These are phyloP conservation scores for Populus ilicifolia DNA, from an alignment of 345 rosid species.

Conservation along the genomic window DNA sequence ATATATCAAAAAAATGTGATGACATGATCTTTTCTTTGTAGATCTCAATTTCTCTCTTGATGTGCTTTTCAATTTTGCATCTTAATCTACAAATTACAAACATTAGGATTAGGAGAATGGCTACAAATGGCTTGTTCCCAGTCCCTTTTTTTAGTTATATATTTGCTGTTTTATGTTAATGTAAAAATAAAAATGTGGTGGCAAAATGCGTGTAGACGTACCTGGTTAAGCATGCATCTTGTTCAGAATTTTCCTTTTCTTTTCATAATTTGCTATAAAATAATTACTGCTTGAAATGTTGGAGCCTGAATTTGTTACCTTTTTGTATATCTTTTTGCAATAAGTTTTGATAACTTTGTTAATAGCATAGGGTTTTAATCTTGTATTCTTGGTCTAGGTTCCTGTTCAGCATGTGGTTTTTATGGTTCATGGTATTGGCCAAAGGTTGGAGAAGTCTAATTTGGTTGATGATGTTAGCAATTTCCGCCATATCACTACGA, in stretches of 20 bases:
- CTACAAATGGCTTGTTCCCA: neutral
- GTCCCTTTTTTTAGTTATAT: neutral
- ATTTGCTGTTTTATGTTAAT: neutral
- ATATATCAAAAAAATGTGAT: neutral
- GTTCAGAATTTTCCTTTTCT: neutral
- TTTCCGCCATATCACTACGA: conserved; percentile 76
- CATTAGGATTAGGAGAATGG: neutral
- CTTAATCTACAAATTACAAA: neutral
- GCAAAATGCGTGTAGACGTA: neutral
- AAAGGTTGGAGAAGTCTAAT: conserved; percentile 92
- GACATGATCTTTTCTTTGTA: neutral
- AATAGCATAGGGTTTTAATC: neutral
- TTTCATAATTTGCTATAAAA: neutral
- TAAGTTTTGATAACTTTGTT: neutral
- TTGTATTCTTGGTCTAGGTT: conserved; percentile 53
- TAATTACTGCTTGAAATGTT: neutral
- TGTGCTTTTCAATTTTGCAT: neutral
- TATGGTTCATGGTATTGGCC: conserved; percentile 99
- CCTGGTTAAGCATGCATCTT: neutral
- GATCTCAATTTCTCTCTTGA: neutral
- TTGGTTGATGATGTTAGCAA: conserved; percentile 91
- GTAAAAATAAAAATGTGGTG: neutral
- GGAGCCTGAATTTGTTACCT: neutral
- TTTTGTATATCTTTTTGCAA: neutral
- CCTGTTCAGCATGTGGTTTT: conserved; percentile 93